Conservation (phyloP, 2,329 filamentous ascomycete species). For the Elsinoe arachidis region DNA sequence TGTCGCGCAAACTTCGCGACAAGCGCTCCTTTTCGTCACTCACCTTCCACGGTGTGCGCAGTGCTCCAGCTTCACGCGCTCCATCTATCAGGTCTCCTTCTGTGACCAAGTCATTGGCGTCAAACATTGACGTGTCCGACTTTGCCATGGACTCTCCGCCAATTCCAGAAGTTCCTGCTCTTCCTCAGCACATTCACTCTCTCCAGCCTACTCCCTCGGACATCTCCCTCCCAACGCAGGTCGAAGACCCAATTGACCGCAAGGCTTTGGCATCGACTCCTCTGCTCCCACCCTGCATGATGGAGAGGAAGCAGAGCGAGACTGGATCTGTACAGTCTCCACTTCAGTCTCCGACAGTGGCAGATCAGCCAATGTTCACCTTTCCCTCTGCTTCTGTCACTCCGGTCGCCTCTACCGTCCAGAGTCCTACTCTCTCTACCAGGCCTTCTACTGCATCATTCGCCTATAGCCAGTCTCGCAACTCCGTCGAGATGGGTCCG, state of each 20-base stretch:
- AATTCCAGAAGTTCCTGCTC: slow-evolving; percentile 17
- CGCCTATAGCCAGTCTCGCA: slow-evolving; percentile 40
- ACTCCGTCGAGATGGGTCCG: slow-evolving; percentile 44
- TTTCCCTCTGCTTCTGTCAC: slow-evolving; percentile 27
- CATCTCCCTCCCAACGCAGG: slow-evolving; percentile 18
- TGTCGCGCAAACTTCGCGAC: slow-evolving; percentile 40
- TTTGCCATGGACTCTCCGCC: slow-evolving; percentile 29
- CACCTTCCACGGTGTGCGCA: slow-evolving; percentile 20
- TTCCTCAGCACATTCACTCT: slow-evolving; percentile 6
- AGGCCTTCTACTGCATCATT: slow-evolving; percentile 74
- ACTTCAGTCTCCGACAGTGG: slow-evolving; percentile 75
- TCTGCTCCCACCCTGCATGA: slow-evolving; percentile 72
- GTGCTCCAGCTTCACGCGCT: slow-evolving; percentile 38
- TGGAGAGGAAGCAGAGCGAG: slow-evolving; percentile 42
- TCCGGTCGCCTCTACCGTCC: slow-evolving; percentile 29
- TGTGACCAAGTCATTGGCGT: slow-evolving; percentile 54
- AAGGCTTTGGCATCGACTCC: slow-evolving; percentile 68
- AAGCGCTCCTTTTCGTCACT: slow-evolving; percentile 10
- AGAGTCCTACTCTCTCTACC: slow-evolving; percentile 63
- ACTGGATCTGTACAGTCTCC: slow-evolving; percentile 62
- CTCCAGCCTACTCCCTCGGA: slow-evolving; percentile 17
- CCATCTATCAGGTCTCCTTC: slow-evolving; percentile 72
- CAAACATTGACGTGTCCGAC: slow-evolving; percentile 28
- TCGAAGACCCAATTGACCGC: slow-evolving; percentile 43
- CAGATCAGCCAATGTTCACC: slow-evolving; percentile 34